Evolutionary conservation across 495 filamentous ascomycete species (phyloP), one percentile per base, ranked within the genome.

Genomic region (Podospora fimiseda): DNA sequence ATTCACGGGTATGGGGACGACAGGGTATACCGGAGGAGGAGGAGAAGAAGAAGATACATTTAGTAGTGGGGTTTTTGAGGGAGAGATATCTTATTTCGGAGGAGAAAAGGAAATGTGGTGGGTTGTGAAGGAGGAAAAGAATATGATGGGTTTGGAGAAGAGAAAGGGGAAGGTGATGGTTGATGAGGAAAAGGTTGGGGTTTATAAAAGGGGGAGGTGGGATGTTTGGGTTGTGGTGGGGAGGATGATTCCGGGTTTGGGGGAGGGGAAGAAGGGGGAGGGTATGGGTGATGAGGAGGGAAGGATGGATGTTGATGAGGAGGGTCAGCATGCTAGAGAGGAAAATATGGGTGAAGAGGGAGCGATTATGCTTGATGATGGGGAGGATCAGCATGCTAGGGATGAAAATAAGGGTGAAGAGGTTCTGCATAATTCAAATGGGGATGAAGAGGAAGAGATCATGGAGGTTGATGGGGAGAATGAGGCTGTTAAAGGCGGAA

Each of bases 181-280:
- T 7, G 56, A 60, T 11, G 19, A 18, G 44, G 21, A 9, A 15
- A 16, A 24, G 4, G 27, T 20, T 36, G 30, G 19, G 39, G n/a
- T 56, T 2, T 56, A 60, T 36, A 13, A 2, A 23, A 36, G 57
- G 27, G 48, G 22, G 55, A 47, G 36, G 49, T 65, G 22, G 36
- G 57, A 52, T 44, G 60, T 65, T 24, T 55, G 55, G 49, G 40
- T 41, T 30, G 45, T 27, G 8, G 44, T 15, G 1, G 46, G 11
- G 8, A 23, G 49, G 1, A 16, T 6, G 13, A 19, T 1, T 1
- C 42, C 7, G 3, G 33, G 20, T 14, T 39, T 37, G 45, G 2
- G 11, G 22, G 2, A 27, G 19, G 19, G n/a, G 38, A 8, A n/a
- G 40, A 15, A 21, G 48, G 9, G 48, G 30, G n/a, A 40, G 33